Base-by-base conservation (phyloP, 257 asterid species). In the Gentiana straminea region DNA sequence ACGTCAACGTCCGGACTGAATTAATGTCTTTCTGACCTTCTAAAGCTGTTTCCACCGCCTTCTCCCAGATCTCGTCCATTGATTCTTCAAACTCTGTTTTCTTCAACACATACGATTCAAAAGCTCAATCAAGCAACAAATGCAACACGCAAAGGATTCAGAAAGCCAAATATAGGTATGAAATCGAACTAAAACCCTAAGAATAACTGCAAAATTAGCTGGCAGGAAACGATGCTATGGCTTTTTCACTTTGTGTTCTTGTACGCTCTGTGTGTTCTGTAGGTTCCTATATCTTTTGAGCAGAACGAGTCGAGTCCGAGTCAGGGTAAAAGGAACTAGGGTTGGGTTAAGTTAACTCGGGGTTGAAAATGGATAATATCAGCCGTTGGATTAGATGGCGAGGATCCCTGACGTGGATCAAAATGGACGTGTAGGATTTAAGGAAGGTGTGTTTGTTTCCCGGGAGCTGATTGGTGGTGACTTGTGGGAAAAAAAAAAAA, bases 1-100 rank as follows among this genome's bases (percentile, higher is more conserved):
- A 79, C 55, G 95, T 90, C 58, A 90, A 66, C 59, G 84, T 77
- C 57, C 84, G 64, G 35, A 90, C 98, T 59, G 81, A 74, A 58
- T 63, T 70, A 49, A 78, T 69, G 73, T 86, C 90, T 6, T 79
- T 86, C 70, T 87, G 85, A 61, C 96, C 98, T 69, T 90, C 93
- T 51, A 90, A 68, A 32, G 98, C 94, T 32, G 92, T 77, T 75
- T 81, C 95, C 71, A 90, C 87, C 59, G 96, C 96, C 58, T 85
- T 82, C 76, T 84, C 96, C 96, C 98, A 90, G 75, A 82, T 84
- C 86, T 84, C 94, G 62, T 90, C 96, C 98, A 90, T 90, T 59
- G 58, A 61, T 60, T 39, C 35, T 7, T 47, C 7, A 13, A 68
- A 60, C 62, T 51, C 60, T 48, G 51, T 50, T 7, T 53, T 38